Evolutionary conservation across 345 rosid species (phyloP).

Genomic region (Populus davidiana): DNA sequence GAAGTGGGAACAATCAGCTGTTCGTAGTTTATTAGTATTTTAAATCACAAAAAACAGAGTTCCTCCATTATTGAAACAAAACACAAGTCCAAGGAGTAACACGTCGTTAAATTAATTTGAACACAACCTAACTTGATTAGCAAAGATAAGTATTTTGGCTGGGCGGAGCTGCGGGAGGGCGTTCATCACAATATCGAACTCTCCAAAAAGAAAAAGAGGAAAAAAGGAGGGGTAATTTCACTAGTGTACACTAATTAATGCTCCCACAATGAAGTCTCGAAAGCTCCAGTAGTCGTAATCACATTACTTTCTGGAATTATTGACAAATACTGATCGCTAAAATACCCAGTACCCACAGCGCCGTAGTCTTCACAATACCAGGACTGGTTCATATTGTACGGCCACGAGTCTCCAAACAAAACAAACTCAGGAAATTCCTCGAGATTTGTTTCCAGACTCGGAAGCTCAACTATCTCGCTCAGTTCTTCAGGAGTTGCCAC

Average conservation of each 20-base stretch:
- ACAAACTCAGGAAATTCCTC: constrained; percentile 39
- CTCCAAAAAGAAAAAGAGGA: neutral
- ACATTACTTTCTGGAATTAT: constrained; percentile 30
- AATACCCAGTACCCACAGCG: constrained; percentile 27
- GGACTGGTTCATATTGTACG: constrained; percentile 29
- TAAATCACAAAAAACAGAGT: no score
- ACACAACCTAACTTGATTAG: neutral
- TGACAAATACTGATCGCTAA: constrained; percentile 35
- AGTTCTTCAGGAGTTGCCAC: constrained; percentile 63
- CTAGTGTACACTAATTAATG: constrained; percentile 25
- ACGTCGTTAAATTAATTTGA: no score
- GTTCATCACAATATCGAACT: neutral
- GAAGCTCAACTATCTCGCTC: constrained; percentile 79
- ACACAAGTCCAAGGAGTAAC: no score
- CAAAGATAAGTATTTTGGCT: neutral
- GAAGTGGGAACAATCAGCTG: no score
- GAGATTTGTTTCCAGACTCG: constrained; percentile 57
- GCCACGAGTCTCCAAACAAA: constrained; percentile 56
- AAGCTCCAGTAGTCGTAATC: constrained; percentile 21
- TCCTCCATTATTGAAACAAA: no score
- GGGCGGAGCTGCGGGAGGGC: neutral
- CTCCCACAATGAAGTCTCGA: constrained; percentile 44
- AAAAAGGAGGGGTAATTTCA: neutral
- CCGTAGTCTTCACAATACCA: constrained; percentile 37
- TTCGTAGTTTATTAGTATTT: no score